Evolutionary conservation across 495 filamentous ascomycete species (phyloP).

Genomic region (Aspergillus biplanus): DNA sequence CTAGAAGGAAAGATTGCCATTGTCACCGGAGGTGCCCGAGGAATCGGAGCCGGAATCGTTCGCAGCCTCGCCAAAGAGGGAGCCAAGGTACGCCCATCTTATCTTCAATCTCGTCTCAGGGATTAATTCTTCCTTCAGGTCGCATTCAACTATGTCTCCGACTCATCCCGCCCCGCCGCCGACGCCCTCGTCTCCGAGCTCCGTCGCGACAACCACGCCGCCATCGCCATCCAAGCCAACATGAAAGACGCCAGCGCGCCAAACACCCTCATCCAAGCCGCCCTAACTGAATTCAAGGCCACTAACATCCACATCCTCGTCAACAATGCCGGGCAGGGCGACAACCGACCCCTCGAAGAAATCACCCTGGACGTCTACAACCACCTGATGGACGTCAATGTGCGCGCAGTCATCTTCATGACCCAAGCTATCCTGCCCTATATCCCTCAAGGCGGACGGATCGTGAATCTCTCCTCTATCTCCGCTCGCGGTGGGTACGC

Average conservation of each 20-base stretch:
- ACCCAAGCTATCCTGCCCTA: conserved; percentile 45
- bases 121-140: conserved; percentile 13
- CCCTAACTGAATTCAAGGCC: conserved; percentile 24
- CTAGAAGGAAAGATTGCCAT: conserved; percentile 54
- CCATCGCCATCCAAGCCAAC: conserved; percentile 26
- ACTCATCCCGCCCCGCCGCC: conserved; percentile 18
- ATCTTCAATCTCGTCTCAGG: conserved; percentile 39
- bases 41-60: conserved; percentile 52
- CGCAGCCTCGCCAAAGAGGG: conserved; percentile 43
- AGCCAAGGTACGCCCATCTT: conserved; percentile 33
- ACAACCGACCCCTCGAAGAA: conserved; percentile 24
- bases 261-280: conserved; percentile 19
- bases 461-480: conserved; percentile 50
- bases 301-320: conserved; percentile 32
- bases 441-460: conserved; percentile 46
- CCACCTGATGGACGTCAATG: conserved; percentile 32
- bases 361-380: conserved; percentile 25
- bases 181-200: conserved; percentile 14
- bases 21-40: conserved; percentile 51
- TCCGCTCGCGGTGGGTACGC: conserved; percentile 35
- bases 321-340: conserved; percentile 27
- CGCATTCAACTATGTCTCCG: conserved; percentile 28
- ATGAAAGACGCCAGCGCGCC: conserved; percentile 17
- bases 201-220: conserved; percentile 10
- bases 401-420: conserved; percentile 41